Evolutionary conservation across 75 land plant species (phyloP).

Genomic region (Pseudotsuga menziesii): DNA sequence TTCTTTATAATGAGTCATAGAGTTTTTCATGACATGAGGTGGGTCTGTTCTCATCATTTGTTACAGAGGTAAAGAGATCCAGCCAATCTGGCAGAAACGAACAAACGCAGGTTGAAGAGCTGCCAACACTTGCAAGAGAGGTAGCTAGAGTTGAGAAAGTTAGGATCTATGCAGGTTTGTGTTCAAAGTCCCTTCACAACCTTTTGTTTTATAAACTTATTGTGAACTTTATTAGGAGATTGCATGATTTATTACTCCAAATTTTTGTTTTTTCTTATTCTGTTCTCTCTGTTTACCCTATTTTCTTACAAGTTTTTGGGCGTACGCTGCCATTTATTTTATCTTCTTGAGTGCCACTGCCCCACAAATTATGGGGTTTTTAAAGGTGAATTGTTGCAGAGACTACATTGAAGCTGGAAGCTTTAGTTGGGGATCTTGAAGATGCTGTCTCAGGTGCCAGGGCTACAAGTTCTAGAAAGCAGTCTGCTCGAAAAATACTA

Average conservation of each 20-base stretch:
- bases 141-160: constrained; percentile 84
- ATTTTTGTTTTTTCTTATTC: too few relatives aligned
- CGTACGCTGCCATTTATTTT: background rate
- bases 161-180: constrained; percentile 76
- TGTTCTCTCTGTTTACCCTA: background rate
- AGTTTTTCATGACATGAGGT: background rate
- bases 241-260: too few relatives aligned
- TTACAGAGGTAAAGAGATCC: constrained; percentile 9
- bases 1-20: background rate
- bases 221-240: too few relatives aligned
- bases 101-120: constrained; percentile 44
- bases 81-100: constrained; percentile 16
- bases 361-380: too few relatives aligned
- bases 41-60: background rate
- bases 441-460: constrained; percentile 75
- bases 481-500: constrained; percentile 14
- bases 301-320: background rate
- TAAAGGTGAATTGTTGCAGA: constrained; percentile 31
- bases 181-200: background rate
- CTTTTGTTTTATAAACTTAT: too few relatives aligned
- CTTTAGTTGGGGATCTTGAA: constrained; percentile 88
- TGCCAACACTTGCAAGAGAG: constrained; percentile 72
- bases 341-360: background rate
- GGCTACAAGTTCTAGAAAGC: constrained; percentile 31
- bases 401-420: constrained; percentile 74